phyloP scores from a whole-genome alignment of 495 filamentous ascomycete species.

The Hypoxylon cercidicola region DNA sequence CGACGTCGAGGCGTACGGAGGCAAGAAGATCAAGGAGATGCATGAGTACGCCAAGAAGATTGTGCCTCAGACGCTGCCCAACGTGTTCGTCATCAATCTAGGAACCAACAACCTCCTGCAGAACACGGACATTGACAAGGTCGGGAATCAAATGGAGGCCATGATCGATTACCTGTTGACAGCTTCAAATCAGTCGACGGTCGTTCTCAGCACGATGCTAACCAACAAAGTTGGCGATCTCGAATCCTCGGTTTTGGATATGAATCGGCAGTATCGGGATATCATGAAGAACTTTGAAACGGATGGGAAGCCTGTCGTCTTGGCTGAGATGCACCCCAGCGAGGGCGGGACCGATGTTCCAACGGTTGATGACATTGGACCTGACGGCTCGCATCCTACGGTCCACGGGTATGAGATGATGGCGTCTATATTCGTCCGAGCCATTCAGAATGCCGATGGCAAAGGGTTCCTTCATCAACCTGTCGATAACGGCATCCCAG shows the following conservation, averaged over 20 bases:
- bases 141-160: conserved; percentile 32
- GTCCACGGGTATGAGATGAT: conserved; percentile 55
- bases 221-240: conserved; percentile 41
- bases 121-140: conserved; percentile 35
- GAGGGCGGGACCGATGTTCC: conserved; percentile 25
- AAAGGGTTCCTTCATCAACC: conserved; percentile 47
- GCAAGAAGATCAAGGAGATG: conserved; percentile 48
- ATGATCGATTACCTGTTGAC: conserved; percentile 32
- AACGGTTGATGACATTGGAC: conserved; percentile 28
- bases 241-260: conserved; percentile 42
- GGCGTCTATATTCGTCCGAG: conserved; percentile 50
- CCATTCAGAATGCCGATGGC: conserved; percentile 40
- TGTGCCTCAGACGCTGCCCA: conserved; percentile 43
- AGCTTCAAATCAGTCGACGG: conserved; percentile 33
- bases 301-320: conserved; percentile 26
- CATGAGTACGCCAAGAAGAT: conserved; percentile 34
- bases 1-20: conserved; percentile 48
- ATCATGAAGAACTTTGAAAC: conserved; percentile 38
- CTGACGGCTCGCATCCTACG: conserved; percentile 50
- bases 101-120: conserved; percentile 50
- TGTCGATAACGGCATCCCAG: conserved; percentile 41
- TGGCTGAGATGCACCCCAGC: conserved; percentile 40
- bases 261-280: conserved; percentile 45
- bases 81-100: conserved; percentile 50
- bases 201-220: conserved; percentile 38